phyloP scores from a whole-genome alignment of 352 stramenopile genomes.

The Lagenidium giganteum region DNA sequence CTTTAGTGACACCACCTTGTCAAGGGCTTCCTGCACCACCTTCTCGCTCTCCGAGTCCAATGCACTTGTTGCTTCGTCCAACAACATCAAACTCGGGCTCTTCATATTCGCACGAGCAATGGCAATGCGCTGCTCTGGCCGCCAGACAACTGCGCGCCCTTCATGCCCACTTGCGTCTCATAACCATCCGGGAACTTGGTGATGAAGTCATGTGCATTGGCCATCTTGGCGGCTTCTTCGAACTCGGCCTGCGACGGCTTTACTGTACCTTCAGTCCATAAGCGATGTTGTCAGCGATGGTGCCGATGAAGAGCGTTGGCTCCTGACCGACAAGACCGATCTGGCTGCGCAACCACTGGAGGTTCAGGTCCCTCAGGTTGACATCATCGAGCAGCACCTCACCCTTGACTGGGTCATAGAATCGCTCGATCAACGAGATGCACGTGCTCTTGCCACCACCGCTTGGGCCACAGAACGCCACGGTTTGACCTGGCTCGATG shows the following conservation, averaged over 20 bases:
- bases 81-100: conserved; percentile 31
- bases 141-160: conserved; percentile 13
- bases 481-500: conserved; percentile 10
- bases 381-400: conserved; percentile 58
- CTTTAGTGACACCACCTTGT: conserved; percentile 20
- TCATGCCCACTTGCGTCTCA: conserved; percentile 1
- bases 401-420: conserved; percentile 73
- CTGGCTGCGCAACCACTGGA: conserved; percentile 39
- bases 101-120: conserved; percentile 31
- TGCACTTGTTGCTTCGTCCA: conserved; percentile 46
- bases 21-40: conserved; percentile 37
- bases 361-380: conserved; percentile 47
- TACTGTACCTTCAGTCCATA: conserved; percentile 28
- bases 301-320: conserved; percentile 50
- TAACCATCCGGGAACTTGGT: conserved; percentile 19
- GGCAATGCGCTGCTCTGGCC: conserved; percentile 25
- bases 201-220: conserved; percentile 31
- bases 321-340: conserved; percentile 42
- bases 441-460: conserved; percentile 24
- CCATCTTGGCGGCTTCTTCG: conserved; percentile 19
- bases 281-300: conserved; percentile 63
- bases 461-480: conserved; percentile 12
- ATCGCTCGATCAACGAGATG: conserved; percentile 56
- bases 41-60: conserved; percentile 43
- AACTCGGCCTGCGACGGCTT: conserved; percentile 28